Percentiles rank a stretch among this genome's conserved stretches.
Conservation (phyloP, 345 rosid genomes). For the Eutrema japonicum region DNA sequence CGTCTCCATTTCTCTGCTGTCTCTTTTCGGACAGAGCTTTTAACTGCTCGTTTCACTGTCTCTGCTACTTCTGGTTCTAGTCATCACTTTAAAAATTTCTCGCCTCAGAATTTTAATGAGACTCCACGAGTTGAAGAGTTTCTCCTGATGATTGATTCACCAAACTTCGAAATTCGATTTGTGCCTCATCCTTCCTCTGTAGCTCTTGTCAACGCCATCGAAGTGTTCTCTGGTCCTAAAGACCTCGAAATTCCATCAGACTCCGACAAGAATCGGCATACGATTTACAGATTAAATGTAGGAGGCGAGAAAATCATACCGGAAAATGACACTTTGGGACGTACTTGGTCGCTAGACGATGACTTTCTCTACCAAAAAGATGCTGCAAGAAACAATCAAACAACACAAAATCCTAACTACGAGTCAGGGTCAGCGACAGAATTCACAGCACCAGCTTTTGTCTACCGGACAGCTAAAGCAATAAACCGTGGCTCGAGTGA, state of each 20-base stretch:
- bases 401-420: slow-evolving; percentile 3
- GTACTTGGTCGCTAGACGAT: slow-evolving; percentile 58
- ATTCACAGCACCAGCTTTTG: slow-evolving; percentile 49
- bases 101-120: slow-evolving; percentile 6
- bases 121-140: slow-evolving; percentile 51
- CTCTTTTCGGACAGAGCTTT: slow-evolving; percentile 45
- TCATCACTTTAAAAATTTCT: slow-evolving; percentile 43
- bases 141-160: slow-evolving; percentile 39
- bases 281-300: slow-evolving; percentile 61
- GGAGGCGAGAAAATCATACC: slow-evolving; percentile 66
- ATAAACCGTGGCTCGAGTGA: not conserved
- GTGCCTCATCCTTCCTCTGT: slow-evolving; percentile 50
- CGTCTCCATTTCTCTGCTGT: slow-evolving; percentile 45
- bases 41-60: slow-evolving; percentile 28
- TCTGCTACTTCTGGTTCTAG: slow-evolving; percentile 33
- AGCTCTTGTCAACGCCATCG: slow-evolving; percentile 70
- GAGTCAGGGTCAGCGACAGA: not conserved
- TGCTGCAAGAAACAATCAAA: rapidly evolving
- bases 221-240: slow-evolving; percentile 52
- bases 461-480: slow-evolving; percentile 52
- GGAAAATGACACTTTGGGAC: slow-evolving; percentile 57
- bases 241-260: slow-evolving; percentile 6
- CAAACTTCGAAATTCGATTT: slow-evolving; percentile 41
- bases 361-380: not conserved
- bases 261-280: slow-evolving; percentile 28